A percentile compares a stretch with the other conserved stretches of the same genome.
These are phyloP conservation scores for Onygenales sp. DNA, from an alignment of 2,329 filamentous ascomycete species.

Conservation along the genomic window DNA sequence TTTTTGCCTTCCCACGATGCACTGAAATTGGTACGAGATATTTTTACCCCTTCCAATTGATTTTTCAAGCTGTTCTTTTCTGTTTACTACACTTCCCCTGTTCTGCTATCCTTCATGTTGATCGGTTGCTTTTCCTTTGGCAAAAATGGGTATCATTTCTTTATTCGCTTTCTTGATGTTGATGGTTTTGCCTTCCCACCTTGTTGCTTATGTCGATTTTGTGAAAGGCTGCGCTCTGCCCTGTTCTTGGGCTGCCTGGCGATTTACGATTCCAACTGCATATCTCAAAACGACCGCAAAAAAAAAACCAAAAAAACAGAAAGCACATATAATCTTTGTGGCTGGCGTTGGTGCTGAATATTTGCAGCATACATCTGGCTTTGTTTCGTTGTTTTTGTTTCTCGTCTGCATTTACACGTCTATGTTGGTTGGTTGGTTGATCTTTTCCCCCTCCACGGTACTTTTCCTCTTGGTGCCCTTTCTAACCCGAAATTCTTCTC, in stretches of 20 bases:
- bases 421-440: not conserved
- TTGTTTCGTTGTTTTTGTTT: not conserved
- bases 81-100: not conserved
- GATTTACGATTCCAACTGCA: not conserved
- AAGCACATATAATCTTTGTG: not conserved
- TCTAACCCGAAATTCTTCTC: not conserved
- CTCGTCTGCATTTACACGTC: not conserved
- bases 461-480: not conserved
- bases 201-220: slow-evolving; percentile 9
- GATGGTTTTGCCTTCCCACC: not conserved
- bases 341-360: slow-evolving; percentile 3
- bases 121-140: not conserved
- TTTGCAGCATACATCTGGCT: not conserved
- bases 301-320: not conserved
- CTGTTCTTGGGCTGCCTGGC: not conserved
- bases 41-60: not conserved
- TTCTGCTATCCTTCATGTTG: not conserved
- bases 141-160: too few species aligned
- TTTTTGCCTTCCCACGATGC: not conserved
- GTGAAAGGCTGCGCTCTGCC: not conserved
- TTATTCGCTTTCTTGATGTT: not conserved
- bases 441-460: not conserved
- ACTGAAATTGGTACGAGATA: not conserved
- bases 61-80: not conserved
- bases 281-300: not conserved